Evolutionary conservation across 257 asterid species (phyloP), one percentile per base, ranked within the genome.

Genomic region (Leptodermis oblonga): DNA sequence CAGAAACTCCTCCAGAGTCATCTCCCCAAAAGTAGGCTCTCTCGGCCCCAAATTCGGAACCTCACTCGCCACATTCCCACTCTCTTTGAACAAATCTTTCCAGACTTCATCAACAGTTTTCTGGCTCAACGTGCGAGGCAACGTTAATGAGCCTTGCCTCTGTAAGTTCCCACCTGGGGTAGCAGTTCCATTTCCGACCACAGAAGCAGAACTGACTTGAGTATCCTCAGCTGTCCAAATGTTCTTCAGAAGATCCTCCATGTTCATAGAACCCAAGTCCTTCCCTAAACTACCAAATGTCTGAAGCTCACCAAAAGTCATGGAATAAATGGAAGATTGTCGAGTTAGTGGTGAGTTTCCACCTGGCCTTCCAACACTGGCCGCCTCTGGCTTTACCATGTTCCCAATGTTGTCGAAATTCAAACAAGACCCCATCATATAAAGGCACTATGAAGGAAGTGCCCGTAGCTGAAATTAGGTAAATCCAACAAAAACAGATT

Each of bases 261-360:
- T 90, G 70, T 92, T 92, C 92, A 92, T 86, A 7, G 97, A 90
- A 31, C 98, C 98, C 34, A 87, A 88, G 58, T 92, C 97, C 84
- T 82, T 92, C 34, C 96, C 95, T 7, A 83, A 62, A 42, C 88
- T 95, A 72, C 96, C 87, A 84, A 84, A 65, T n/a, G 96, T 76
- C 79, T 92, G 98, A 71, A 92, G 85, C 85, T 92, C 97, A 67
- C 90, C 98, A 67, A 92, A 88, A 0, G 98, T 92, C 74, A 92
- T 76, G 34, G 96, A 85, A 77, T 78, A 92, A 59, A 92, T 58
- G 0, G 98, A 92, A 62, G 97, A 79, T 73, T 92, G 95, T 28
- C 97, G 85, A 52, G 77, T 81, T 88, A 92, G 82, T 13, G 86
- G 87, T 42, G 62, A 70, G 73, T 76, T 80, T 62, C 74, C 84